Evolutionary conservation across 2,329 filamentous ascomycete species (phyloP).

Genomic region (Fusarium algeriense): DNA sequence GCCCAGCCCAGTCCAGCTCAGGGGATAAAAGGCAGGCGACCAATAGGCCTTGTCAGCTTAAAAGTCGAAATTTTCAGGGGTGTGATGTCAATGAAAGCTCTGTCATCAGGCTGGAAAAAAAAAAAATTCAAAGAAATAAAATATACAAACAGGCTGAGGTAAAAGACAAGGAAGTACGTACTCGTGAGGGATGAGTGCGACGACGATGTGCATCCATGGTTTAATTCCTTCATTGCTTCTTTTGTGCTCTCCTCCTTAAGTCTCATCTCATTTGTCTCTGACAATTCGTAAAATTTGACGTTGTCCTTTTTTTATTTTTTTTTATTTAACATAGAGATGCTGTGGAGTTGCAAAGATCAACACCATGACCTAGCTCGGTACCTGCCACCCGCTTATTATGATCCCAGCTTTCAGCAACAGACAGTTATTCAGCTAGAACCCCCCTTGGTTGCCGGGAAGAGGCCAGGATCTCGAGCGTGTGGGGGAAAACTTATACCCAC

Average conservation of each 20-base stretch:
- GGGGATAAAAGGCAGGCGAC: constrained; percentile 3
- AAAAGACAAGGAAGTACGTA: not conserved
- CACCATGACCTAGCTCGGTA: constrained; percentile 5
- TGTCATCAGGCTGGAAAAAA: constrained; percentile 9
- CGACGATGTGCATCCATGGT: not conserved
- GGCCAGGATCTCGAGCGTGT: constrained; percentile 28
- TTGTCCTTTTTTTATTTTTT: constrained; percentile 22
- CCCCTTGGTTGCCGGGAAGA: constrained; percentile 8
- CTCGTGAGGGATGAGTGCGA: not conserved
- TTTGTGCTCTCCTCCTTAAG: constrained; percentile 23
- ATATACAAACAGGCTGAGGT: not conserved
- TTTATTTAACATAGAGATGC: not conserved
- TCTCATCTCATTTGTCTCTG: constrained; percentile 25
- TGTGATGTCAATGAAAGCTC: constrained; percentile 7
- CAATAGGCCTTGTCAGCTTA: not conserved
- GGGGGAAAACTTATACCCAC: constrained; percentile 20
- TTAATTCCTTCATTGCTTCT: constrained; percentile 18
- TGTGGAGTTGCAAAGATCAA: constrained; percentile 36
- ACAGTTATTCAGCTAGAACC: not conserved
- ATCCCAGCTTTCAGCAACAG: constrained; percentile 13
- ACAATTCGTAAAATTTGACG: constrained; percentile 15
- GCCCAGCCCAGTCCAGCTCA: constrained; percentile 10
- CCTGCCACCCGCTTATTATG: not conserved
- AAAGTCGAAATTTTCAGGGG: constrained; percentile 1
- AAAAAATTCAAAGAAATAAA: not conserved